Evolutionary conservation across 257 asterid species (phyloP).

Genomic region (Voacanga thouarsii): DNA sequence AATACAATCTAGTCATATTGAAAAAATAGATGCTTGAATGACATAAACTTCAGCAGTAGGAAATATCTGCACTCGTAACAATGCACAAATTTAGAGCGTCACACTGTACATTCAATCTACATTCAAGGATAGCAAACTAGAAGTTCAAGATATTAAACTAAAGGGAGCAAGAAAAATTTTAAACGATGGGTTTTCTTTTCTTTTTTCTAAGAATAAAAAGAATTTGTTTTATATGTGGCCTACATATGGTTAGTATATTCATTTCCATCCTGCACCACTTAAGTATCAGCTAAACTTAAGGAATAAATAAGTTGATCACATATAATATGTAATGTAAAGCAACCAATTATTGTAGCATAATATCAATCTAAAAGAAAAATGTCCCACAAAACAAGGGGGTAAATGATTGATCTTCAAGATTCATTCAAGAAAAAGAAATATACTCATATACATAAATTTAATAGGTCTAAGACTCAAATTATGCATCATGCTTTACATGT

Average conservation of each 20-base stretch:
- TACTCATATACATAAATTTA: neutral
- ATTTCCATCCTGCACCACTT: neutral
- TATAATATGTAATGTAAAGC: neutral
- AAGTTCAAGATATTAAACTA: no score
- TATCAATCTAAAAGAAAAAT: neutral
- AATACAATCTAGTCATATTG: no score
- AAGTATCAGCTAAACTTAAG: neutral
- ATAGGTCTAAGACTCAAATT: neutral
- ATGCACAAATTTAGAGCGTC: neutral
- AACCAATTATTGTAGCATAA: neutral
- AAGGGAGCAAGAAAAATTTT: no score
- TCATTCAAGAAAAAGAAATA: neutral
- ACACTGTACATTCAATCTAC: neutral
- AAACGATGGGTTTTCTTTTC: no score
- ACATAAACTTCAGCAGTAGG: neutral
- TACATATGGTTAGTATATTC: neutral
- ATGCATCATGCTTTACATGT: neutral
- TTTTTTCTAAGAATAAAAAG: no score
- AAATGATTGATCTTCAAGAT: neutral
- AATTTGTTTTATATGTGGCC: no score
- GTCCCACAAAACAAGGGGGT: neutral
- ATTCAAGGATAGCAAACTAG: no score
- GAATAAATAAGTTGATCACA: neutral
- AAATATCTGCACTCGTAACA: neutral
- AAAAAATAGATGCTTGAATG: neutral